A percentile compares a stretch with the other conserved stretches of the same genome.
These are phyloP conservation scores for Pyricularia pennisetigena DNA, from an alignment of 2,329 filamentous ascomycete genomes.

Conservation along the genomic window DNA sequence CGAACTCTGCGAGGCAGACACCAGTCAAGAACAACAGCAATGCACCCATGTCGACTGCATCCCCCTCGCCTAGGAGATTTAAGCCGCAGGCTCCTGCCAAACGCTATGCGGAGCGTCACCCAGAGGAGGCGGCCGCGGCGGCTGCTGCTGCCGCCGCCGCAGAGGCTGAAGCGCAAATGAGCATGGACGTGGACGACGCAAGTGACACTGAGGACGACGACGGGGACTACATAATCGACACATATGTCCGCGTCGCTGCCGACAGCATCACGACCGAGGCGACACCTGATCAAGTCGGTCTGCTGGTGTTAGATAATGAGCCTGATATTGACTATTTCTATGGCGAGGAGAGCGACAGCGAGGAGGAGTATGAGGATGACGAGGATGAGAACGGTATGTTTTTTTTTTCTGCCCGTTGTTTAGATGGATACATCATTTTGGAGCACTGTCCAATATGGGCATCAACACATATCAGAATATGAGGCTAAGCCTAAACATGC, in stretches of 20 bases:
- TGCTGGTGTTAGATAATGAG: constrained; percentile 46
- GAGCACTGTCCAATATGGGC: background rate
- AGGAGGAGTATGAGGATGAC: constrained; percentile 49
- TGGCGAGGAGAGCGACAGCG: constrained; percentile 50
- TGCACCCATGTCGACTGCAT: constrained; percentile 8
- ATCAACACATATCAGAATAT: background rate
- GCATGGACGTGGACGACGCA: constrained; percentile 28
- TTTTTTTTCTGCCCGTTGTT: background rate
- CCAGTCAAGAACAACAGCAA: background rate
- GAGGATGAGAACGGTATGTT: constrained; percentile 56
- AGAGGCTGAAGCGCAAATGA: constrained; percentile 11
- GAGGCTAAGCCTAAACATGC: background rate
- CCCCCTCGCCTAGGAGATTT: constrained; percentile 26
- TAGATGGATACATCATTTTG: background rate
- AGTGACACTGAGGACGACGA: constrained; percentile 35
- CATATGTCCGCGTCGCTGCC: constrained; percentile 52
- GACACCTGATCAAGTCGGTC: constrained; percentile 39
- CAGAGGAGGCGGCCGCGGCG: constrained; percentile 8
- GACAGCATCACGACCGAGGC: constrained; percentile 20
- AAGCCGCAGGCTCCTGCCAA: constrained; percentile 45
- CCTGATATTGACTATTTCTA: constrained; percentile 53
- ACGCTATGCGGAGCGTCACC: constrained; percentile 42
- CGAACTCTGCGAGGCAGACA: background rate
- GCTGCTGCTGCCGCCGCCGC: constrained; percentile 7
- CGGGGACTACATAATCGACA: constrained; percentile 53